These are phyloP conservation scores for Nothopassalora personata DNA, from an alignment of 2,329 filamentous ascomycete genomes.

Conservation along the genomic window DNA sequence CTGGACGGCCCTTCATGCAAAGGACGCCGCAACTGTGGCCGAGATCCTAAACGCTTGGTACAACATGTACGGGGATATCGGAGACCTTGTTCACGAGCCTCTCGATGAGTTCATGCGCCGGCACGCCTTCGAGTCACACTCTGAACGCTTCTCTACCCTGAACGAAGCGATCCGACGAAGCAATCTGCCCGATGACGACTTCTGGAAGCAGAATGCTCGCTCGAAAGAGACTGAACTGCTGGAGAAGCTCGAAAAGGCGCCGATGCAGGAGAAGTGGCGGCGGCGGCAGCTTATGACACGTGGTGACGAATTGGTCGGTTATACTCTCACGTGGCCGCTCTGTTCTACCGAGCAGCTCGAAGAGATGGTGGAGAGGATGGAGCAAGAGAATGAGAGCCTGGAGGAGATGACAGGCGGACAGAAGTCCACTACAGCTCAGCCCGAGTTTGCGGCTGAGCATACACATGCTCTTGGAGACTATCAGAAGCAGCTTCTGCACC, in stretches of 20 bases:
- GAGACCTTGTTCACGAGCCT: constrained; percentile 1
- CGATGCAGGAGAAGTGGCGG: neutral
- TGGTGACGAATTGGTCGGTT: neutral
- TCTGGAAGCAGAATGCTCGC: neutral
- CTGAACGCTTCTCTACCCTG: neutral
- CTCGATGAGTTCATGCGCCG: constrained; percentile 1
- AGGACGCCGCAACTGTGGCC: constrained; percentile 3
- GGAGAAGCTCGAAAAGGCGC: neutral
- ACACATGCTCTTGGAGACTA: neutral
- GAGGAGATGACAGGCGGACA: constrained; percentile 5
- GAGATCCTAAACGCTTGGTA: constrained; percentile 8
- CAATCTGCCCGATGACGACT: constrained; percentile 6
- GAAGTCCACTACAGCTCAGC: neutral
- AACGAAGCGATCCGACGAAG: constrained; percentile 6
- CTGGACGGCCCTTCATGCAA: constrained; percentile 8
- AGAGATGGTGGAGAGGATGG: constrained; percentile 2
- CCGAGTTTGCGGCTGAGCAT: neutral
- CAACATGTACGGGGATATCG: constrained; percentile 5
- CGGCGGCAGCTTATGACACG: constrained; percentile 1
- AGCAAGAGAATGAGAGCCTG: constrained; percentile 12
- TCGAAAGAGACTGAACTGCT: neutral
- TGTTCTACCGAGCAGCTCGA: constrained; percentile 8
- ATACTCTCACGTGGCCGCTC: neutral
- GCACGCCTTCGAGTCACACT: constrained; percentile 1
- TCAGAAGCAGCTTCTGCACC: neutral